Base-by-base conservation (phyloP, 176 grass and related monocot species). In the Otatea glauca region DNA sequence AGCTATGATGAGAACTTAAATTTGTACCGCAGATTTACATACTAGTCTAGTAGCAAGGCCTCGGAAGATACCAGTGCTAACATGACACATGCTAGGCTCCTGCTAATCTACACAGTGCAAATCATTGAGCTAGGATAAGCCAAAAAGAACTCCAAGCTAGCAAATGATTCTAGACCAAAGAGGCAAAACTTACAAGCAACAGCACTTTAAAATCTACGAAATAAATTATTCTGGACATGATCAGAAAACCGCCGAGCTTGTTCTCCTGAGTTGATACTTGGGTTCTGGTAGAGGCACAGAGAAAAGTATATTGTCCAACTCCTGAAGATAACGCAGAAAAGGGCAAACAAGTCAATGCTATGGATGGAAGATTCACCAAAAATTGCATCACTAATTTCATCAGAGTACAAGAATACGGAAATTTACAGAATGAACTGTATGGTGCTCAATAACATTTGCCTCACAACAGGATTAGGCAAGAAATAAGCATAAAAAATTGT, bases 241-340 rank as follows among this genome's bases (percentile, higher is more conserved):
- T 98, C 78, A 99, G 79, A 96, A 86, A 25, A 78, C 45, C 45
- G 93, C 80, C 0, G 96, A 99, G 79, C 86, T 89, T 60, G 89
- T 96, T 90, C 96, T 90, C 70, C 96, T 92, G 61, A 99, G 93
- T 79, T 92, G 93, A 66, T 92, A 96, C 65, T 90, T 95, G 20
- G 89, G 93, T 72, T 94, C 91, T 1, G 86, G 86, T 16, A 74
- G 69, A 65, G 93, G 73, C 20, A 59, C 81, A 12, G 86, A 29
- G 44, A 64, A 90, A 39, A 99, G 82, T 76, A 98, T 75, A 65
- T 86, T 93, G 75, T 98, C 86, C 60, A 98, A 90, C 43, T 90
- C 93, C 96, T 99, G 88, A 86, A 84, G 14, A 58, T 35, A 51
- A 48, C 34, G 37, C 29, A 81, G 68, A 78, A 77, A 43, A 85